Conservation (phyloP, 2,329 filamentous ascomycete species). For the Diplodia scrobiculata region DNA sequence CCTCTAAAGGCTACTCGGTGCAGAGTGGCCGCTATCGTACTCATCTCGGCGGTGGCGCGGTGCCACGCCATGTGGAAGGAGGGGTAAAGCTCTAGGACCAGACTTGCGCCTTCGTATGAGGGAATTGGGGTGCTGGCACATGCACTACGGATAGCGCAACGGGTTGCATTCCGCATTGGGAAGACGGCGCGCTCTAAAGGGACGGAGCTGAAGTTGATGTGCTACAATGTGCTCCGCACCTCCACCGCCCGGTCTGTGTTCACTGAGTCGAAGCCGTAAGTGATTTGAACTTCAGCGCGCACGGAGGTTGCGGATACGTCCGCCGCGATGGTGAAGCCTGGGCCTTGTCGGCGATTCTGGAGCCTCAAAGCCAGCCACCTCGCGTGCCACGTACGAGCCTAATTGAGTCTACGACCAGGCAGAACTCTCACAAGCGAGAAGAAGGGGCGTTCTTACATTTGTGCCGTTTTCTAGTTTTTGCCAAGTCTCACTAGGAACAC, state of each 20-base stretch:
- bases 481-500: not conserved
- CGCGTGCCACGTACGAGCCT: not conserved
- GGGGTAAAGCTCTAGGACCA: not conserved
- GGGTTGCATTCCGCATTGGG: not conserved
- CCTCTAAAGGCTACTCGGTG: not conserved
- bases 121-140: not conserved
- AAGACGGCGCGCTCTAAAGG: not conserved
- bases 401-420: not conserved
- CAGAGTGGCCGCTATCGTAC: no score
- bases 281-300: not conserved
- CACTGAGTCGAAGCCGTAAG: not conserved
- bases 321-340: not conserved
- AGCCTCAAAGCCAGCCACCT: not conserved
- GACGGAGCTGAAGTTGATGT: not conserved
- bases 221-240: not conserved
- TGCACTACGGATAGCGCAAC: not conserved
- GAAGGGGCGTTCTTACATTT: not conserved
- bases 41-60: no score
- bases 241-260: not conserved
- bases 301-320: not conserved
- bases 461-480: slow-evolving; percentile 1
- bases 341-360: not conserved
- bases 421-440: not conserved
- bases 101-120: not conserved
- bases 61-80: no score